Evolutionary conservation across 2,329 filamentous ascomycete genomes (phyloP).

Genomic region (Cyphellophora europaea): DNA sequence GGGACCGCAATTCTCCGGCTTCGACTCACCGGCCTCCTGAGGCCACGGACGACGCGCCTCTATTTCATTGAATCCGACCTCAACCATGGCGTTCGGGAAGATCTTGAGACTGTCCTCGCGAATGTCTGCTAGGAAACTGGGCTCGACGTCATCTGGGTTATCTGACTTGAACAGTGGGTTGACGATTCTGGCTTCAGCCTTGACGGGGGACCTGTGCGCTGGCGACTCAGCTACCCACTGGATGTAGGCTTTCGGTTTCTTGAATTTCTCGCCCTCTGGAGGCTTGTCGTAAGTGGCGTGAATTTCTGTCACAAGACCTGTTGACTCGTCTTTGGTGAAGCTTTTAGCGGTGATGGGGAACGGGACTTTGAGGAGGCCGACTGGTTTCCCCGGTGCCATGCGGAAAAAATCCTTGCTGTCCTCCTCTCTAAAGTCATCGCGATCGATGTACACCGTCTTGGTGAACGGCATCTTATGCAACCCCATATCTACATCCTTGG

Average conservation of each 20-base stretch:
- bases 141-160: slow-evolving; percentile 66
- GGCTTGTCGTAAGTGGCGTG: slow-evolving; percentile 59
- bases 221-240: slow-evolving; percentile 77
- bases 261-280: slow-evolving; percentile 51
- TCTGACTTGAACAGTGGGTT: slow-evolving; percentile 79
- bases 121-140: slow-evolving; percentile 74
- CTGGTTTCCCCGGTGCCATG: slow-evolving; percentile 63
- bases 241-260: slow-evolving; percentile 69
- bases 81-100: slow-evolving; percentile 69
- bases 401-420: slow-evolving; percentile 69
- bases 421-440: slow-evolving; percentile 64
- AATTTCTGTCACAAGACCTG: slow-evolving; percentile 57
- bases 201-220: slow-evolving; percentile 48
- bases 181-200: slow-evolving; percentile 67
- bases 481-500: slow-evolving; percentile 57
- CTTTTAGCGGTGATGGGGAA: slow-evolving; percentile 60
- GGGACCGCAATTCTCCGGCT: slow-evolving; percentile 46
- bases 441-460: slow-evolving; percentile 75
- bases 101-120: slow-evolving; percentile 76
- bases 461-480: slow-evolving; percentile 57
- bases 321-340: slow-evolving; percentile 56
- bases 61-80: slow-evolving; percentile 75
- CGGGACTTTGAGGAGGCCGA: slow-evolving; percentile 63
- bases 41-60: slow-evolving; percentile 69
- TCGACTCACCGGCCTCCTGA: slow-evolving; percentile 61